These are phyloP conservation scores for Yamadazyma takamatsuzukensis DNA, from an alignment of 805 yeast species.

Conservation along the genomic window DNA sequence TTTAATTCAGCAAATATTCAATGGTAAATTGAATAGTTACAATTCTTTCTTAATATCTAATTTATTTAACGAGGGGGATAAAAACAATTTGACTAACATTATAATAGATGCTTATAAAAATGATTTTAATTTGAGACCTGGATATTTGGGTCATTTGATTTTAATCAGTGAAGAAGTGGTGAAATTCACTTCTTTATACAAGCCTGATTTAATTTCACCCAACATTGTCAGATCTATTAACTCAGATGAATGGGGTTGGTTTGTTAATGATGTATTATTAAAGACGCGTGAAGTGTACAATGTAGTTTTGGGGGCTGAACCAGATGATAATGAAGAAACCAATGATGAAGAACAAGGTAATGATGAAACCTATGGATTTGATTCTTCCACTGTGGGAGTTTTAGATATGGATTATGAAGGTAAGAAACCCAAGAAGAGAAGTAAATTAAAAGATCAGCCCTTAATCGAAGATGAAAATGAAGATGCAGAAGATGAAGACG, in stretches of 20 bases:
- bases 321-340: slow-evolving; percentile 21
- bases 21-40: slow-evolving; percentile 88
- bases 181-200: slow-evolving; percentile 66
- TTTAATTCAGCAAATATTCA: slow-evolving; percentile 88
- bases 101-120: slow-evolving; percentile 24
- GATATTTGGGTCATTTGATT: slow-evolving; percentile 96
- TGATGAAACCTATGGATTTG: slow-evolving; percentile 16
- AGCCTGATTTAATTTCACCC: slow-evolving; percentile 57
- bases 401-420: slow-evolving; percentile 27
- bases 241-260: slow-evolving; percentile 50
- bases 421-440: background rate
- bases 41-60: slow-evolving; percentile 49
- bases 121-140: slow-evolving; percentile 58
- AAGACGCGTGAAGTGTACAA: slow-evolving; percentile 55
- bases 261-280: slow-evolving; percentile 44
- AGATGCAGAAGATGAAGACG: slow-evolving; percentile 8
- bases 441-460: slow-evolving; percentile 1
- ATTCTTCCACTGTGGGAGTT: slow-evolving; percentile 36
- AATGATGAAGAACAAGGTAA: slow-evolving; percentile 24
- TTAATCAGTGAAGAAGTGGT: slow-evolving; percentile 94
- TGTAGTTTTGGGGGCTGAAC: slow-evolving; percentile 49
- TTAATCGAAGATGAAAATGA: slow-evolving; percentile 1
- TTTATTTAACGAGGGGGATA: slow-evolving; percentile 17
- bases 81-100: slow-evolving; percentile 23
- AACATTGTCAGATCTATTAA: slow-evolving; percentile 45